Base-by-base conservation (phyloP, 768 basidiomycete genomes). In the Erythrobasidium yunnanense region DNA sequence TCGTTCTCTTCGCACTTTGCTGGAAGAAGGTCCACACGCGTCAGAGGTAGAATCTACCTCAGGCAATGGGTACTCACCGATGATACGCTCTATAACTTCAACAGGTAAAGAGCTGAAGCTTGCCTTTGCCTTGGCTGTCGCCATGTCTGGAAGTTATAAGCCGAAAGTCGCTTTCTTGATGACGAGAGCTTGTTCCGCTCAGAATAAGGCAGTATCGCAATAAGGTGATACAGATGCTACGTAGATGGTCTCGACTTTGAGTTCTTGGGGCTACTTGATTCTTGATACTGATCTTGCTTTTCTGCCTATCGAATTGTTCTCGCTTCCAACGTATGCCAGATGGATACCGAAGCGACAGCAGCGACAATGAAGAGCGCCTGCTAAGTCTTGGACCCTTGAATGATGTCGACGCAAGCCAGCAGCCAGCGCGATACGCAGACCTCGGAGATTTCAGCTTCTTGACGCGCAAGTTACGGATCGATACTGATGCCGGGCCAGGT, bases 1-100 rank as follows among this genome's bases (percentile, higher is more conserved):
- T 63, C 60, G 23, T 50, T 63, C 38, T 63, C 60, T 4, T 63
- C 45, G 60, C 60, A 63, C 52, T 63, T 58, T 6, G 30, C 56
- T 58, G 56, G 7, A 7, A 13, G n/a, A 42, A 6, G 54, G 30
- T 22, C n/a, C 15, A 27, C 6, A 55, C 22, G 42, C 42, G 29
- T 22, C 8, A 8, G 8, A 52, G 29, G 7, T 23, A 30, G 50
- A 30, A 52, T 8, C 18, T 52, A 8, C 50, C 25, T 13, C 29
- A 20, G 27, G 50, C 50, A 30, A 22, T 52, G 27, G 18, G 32
- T 23, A 51, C 60, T 27, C 32, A 63, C 60, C 60, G n/a, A 63
- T 49, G 11, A 63, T 63, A 17, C 60, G 45, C 32, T 63, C 60
- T 25, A 63, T 63, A 18, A 63, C 49, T 49, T 63, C 60, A 49